Percentiles rank a stretch among this genome's conserved stretches.
phyloP scores from a whole-genome alignment of 1,139 yeast species.

The Kodamaea arcana region DNA sequence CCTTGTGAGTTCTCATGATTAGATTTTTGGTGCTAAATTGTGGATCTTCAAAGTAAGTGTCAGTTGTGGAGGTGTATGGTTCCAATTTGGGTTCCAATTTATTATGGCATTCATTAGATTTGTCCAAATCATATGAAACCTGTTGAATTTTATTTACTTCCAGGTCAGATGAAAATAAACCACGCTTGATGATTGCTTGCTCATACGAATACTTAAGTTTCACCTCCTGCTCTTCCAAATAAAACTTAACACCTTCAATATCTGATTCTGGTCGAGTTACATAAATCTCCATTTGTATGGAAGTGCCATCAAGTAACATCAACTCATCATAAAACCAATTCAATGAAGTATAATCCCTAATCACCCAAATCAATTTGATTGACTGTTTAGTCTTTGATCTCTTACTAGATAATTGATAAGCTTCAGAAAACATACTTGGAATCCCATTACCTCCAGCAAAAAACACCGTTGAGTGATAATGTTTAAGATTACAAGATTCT shows the following conservation, averaged over 20 bases:
- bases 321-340: conserved; percentile 36
- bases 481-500: conserved; percentile 21
- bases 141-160: no score
- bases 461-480: conserved; percentile 31
- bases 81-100: no score
- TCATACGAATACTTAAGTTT: no score
- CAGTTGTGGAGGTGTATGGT: no score
- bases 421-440: conserved; percentile 40
- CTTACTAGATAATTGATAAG: conserved; percentile 23
- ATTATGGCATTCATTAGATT: no score
- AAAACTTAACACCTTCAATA: neutral
- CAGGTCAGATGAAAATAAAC: no score
- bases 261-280: conserved; percentile 26
- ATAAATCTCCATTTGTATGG: conserved; percentile 27
- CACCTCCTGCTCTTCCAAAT: conserved; percentile 1
- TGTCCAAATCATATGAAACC: no score
- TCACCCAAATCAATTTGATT: conserved; percentile 33
- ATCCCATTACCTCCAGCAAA: conserved; percentile 44
- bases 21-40: neutral
- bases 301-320: conserved; percentile 19
- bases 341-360: conserved; percentile 30
- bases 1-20: neutral
- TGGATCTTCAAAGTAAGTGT: neutral
- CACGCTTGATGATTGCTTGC: no score
- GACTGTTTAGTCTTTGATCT: conserved; percentile 8